Base-by-base conservation (phyloP, 208 protist genomes). In the Crithidia fasciculata region DNA sequence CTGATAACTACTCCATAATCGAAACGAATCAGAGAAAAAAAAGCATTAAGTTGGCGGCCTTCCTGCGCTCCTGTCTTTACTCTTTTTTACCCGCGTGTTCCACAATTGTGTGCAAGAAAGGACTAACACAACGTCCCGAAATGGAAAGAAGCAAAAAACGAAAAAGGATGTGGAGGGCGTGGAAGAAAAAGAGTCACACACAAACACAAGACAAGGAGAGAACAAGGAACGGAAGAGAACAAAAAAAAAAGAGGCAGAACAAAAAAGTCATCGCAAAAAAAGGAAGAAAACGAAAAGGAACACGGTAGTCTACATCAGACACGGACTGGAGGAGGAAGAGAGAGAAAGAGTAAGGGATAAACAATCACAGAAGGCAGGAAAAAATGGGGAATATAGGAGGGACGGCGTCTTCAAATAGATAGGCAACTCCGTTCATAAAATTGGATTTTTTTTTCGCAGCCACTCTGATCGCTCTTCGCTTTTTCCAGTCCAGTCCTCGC, bases 221-320 rank as follows among this genome's bases (percentile, higher is more conserved):
- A 52, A 66, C 10, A 43, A 37, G 4, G 57, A 9, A 73, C 50
- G 55, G 52, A 71, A 71, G 37, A 61, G 16, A 39, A 50, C 5
- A 65, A 73, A 52, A 65, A 41, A 68, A 64, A 53, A 76, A 50
- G 58, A 54, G 43, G 52, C 16, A 66, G 36, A 43, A 53, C 9
- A 5, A 40, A 8, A 18, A 61, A 59, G 12, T 19, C 54, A 66
- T 10, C 44, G 37, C 15, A 60, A 59, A 53, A 64, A 66, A 74
- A 66, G 56, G 47, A 43, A 53, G 8, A 53, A 62, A 59, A 16
- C 59, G n/a, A 49, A 2, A 49, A 49, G 12, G 12, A 13, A 49
- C 12, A 49, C 45, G 12, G 45, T 37, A 37, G 37, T 62, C 18
- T 39, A 62, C 37, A 59, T 59, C 41, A 47, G 41, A 64, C 47